These are phyloP conservation scores for Dothideomycetidae sp. DNA, from an alignment of 2,329 filamentous ascomycete species.

Conservation along the genomic window DNA sequence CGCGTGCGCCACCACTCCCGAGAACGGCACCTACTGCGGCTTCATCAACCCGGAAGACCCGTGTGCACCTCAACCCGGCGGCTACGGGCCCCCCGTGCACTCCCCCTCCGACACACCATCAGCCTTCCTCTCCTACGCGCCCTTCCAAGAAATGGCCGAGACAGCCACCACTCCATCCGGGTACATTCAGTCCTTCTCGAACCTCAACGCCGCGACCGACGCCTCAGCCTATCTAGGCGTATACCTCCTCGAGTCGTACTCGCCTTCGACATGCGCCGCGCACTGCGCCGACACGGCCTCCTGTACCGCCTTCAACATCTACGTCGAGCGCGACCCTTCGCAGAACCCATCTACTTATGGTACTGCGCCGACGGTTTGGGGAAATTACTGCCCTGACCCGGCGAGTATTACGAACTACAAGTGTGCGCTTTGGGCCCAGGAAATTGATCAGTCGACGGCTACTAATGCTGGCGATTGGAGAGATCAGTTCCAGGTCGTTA, in stretches of 20 bases:
- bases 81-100: slow-evolving; percentile 14
- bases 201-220: slow-evolving; percentile 14
- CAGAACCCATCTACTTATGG: slow-evolving; percentile 13
- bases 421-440: slow-evolving; percentile 20
- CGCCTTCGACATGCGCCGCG: slow-evolving; percentile 13
- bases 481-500: slow-evolving; percentile 12
- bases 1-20: slow-evolving; percentile 19
- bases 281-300: slow-evolving; percentile 13
- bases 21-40: slow-evolving; percentile 24
- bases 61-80: slow-evolving; percentile 17
- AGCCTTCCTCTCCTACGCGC: slow-evolving; percentile 17
- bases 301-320: slow-evolving; percentile 15
- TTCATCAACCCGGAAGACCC: slow-evolving; percentile 24
- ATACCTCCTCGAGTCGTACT: slow-evolving; percentile 14
- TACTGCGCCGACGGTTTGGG: slow-evolving; percentile 12
- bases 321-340: slow-evolving; percentile 15
- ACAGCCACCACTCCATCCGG: slow-evolving; percentile 15
- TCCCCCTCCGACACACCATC: slow-evolving; percentile 17
- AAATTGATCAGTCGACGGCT: slow-evolving; percentile 12
- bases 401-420: slow-evolving; percentile 21
- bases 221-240: slow-evolving; percentile 16
- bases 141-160: slow-evolving; percentile 15
- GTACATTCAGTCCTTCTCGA: slow-evolving; percentile 15
- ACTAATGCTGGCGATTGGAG: slow-evolving; percentile 12
- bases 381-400: slow-evolving; percentile 17